Conservation (phyloP, 2,329 filamentous ascomycete species). For the Chaetomium sp. region DNA sequence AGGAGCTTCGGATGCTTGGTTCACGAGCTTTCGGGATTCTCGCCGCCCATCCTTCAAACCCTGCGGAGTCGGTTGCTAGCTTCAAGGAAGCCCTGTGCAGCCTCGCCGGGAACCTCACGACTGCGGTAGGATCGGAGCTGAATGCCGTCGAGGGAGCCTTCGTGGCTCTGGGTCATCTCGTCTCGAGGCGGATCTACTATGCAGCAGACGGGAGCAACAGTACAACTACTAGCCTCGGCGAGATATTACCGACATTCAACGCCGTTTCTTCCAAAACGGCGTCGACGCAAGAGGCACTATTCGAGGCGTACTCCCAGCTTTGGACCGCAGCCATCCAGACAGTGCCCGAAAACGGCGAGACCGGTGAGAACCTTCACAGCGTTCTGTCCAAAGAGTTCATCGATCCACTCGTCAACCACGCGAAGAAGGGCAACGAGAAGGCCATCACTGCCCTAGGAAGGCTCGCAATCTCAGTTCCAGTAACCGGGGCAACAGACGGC, state of each 20-base stretch:
- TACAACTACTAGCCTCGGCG: not conserved
- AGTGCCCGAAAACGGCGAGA: constrained; percentile 25
- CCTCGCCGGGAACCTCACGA: constrained; percentile 55
- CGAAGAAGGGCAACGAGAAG: constrained; percentile 78
- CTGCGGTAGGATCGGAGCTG: constrained; percentile 47
- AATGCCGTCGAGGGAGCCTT: constrained; percentile 52
- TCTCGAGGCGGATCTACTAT: constrained; percentile 51
- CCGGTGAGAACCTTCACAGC: constrained; percentile 32
- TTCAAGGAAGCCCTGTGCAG: constrained; percentile 50
- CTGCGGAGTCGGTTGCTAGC: constrained; percentile 45
- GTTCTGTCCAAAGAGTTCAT: constrained; percentile 51
- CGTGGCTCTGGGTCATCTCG: constrained; percentile 48
- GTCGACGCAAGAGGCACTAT: constrained; percentile 48
- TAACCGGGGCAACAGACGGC: constrained; percentile 36
- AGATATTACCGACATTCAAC: constrained; percentile 34
- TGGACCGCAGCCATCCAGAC: constrained; percentile 45
- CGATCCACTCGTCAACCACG: constrained; percentile 64
- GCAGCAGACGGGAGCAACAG: not conserved
- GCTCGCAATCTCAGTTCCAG: constrained; percentile 64
- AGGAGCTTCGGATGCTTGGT: constrained; percentile 65
- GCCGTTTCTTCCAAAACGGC: constrained; percentile 28
- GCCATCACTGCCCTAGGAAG: constrained; percentile 81
- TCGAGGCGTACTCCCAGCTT: constrained; percentile 51
- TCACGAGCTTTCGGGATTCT: constrained; percentile 77
- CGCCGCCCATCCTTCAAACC: constrained; percentile 62